phyloP scores from a whole-genome alignment of 768 basidiomycete species.

The Leucocoprinus sp. region DNA sequence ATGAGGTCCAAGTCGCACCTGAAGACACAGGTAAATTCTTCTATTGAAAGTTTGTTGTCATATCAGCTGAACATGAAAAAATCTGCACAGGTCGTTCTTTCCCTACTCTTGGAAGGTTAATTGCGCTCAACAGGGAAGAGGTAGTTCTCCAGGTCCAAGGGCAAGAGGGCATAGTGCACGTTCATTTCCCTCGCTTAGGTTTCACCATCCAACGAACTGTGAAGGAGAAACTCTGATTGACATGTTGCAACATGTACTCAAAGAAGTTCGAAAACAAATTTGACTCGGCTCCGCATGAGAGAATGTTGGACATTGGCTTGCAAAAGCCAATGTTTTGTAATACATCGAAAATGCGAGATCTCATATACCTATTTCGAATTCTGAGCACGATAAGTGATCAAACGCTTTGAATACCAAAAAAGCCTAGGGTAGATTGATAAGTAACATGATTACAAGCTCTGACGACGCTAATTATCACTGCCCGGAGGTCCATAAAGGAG shows the following conservation, averaged over 20 bases:
- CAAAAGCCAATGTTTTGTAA: too few relatives aligned
- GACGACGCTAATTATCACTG: not conserved
- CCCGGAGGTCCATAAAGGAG: slow-evolving; percentile 61
- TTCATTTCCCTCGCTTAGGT: slow-evolving; percentile 46
- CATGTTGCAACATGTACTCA: not conserved
- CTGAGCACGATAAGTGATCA: not conserved
- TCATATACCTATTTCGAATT: not conserved
- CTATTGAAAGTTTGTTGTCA: not conserved
- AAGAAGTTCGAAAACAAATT: not conserved
- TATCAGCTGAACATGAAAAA: not conserved
- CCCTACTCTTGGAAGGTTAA: slow-evolving; percentile 40
- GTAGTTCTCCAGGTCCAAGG: slow-evolving; percentile 39
- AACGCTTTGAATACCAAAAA: not conserved
- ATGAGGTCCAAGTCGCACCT: slow-evolving; percentile 34
- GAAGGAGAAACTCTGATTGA: slow-evolving; percentile 13
- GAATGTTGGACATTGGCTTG: not conserved
- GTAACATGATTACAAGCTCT: not conserved
- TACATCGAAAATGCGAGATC: not conserved
- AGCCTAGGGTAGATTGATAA: not conserved
- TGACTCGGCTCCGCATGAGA: not conserved
- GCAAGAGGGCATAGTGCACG: slow-evolving; percentile 30
- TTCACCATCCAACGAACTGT: slow-evolving; percentile 21
- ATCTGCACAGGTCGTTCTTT: slow-evolving; percentile 26
- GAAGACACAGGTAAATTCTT: slow-evolving; percentile 36
- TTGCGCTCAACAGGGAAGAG: slow-evolving; percentile 41